Evolutionary conservation across 2,329 filamentous ascomycete species (phyloP).

Genomic region (Cladosporium sp.): DNA sequence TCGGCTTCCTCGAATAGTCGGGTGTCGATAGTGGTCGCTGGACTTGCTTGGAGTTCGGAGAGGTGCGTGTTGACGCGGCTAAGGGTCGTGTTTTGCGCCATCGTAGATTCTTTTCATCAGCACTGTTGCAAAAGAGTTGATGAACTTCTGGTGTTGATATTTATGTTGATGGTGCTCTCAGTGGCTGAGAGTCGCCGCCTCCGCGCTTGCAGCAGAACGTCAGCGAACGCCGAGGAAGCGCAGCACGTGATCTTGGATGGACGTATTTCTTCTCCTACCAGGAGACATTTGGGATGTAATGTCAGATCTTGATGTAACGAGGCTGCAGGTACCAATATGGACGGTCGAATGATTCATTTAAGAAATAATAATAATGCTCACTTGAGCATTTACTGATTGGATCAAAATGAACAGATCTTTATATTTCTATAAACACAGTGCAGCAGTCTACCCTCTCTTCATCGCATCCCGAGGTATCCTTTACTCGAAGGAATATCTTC

Average conservation of each 20-base stretch:
- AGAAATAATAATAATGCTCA: neutral
- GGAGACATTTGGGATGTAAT: neutral
- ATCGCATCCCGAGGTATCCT: neutral
- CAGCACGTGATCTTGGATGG: neutral
- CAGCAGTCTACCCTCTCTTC: neutral
- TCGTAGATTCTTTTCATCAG: neutral
- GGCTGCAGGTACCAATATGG: neutral
- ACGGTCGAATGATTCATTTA: neutral
- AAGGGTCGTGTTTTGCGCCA: conserved; percentile 4
- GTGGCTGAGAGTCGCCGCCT: neutral
- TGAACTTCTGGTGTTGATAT: neutral
- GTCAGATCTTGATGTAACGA: neutral
- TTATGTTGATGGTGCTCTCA: neutral
- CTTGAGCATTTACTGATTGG: neutral
- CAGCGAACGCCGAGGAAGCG: neutral
- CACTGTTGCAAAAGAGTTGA: neutral
- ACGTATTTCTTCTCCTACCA: neutral
- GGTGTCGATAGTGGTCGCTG: conserved; percentile 47
- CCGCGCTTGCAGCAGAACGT: conserved; percentile 3
- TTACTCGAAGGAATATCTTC: conserved; percentile 23
- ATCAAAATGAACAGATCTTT: neutral
- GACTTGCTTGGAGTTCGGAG: conserved; percentile 46
- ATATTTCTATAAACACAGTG: neutral
- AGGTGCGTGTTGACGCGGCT: conserved; percentile 46
- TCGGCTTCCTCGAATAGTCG: conserved; percentile 55